phyloP scores from a whole-genome alignment of 2,329 filamentous ascomycete species.

The Fusarium guadeloupense region DNA sequence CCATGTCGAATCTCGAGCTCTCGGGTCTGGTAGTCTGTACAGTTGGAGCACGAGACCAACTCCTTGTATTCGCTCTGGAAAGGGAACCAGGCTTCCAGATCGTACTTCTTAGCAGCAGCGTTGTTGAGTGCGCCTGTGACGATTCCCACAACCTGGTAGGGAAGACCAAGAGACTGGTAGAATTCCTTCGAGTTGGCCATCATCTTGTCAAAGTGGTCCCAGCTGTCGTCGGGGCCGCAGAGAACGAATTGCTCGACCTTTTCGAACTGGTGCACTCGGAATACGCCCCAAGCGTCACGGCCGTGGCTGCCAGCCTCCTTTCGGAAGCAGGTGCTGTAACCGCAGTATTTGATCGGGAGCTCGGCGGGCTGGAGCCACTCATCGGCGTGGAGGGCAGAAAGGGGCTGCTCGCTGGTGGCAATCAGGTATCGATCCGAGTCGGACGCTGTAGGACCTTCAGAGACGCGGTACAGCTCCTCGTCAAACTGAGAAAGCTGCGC shows the following conservation, averaged over 20 bases:
- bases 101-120: conserved; percentile 83
- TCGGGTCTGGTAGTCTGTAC: conserved; percentile 95
- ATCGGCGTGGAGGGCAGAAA: conserved; percentile 90
- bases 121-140: conserved; percentile 95
- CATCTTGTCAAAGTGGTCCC: conserved; percentile 95
- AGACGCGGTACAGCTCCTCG: conserved; percentile 97
- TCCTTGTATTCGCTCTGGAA: conserved; percentile 99
- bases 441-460: conserved; percentile 83
- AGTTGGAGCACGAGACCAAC: conserved; percentile 96
- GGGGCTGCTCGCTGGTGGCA: conserved; percentile 92
- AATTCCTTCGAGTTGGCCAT: conserved; percentile 91
- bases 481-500: conserved; percentile 97
- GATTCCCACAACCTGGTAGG: conserved; percentile 92
- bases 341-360: conserved; percentile 83
- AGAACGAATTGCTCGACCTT: conserved; percentile 86
- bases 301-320: conserved; percentile 89
- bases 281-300: conserved; percentile 96
- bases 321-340: conserved; percentile 94
- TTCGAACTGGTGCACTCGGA: conserved; percentile 98
- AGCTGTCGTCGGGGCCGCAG: conserved; percentile 88
- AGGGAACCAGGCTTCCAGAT: conserved; percentile 96
- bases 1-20: conserved; percentile 94
- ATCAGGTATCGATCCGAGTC: conserved; percentile 84
- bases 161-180: conserved; percentile 87
- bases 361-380: conserved; percentile 91